Conservation (phyloP, 2,329 filamentous ascomycete genomes). For the Claviceps arundinis region DNA sequence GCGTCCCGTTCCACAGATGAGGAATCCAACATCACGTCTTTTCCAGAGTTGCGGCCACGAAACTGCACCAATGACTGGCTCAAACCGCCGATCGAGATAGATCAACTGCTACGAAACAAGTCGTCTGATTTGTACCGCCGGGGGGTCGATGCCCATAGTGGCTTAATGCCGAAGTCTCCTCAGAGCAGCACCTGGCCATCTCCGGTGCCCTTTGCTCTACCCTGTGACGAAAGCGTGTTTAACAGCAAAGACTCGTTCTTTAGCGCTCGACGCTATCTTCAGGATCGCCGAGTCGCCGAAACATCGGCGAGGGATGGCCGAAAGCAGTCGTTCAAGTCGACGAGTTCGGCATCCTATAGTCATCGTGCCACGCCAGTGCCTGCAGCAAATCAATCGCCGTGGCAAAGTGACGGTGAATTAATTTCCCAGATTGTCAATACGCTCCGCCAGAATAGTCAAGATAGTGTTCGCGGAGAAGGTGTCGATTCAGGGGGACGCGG, state of each 20-base stretch:
- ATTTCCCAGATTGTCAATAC: constrained; percentile 16
- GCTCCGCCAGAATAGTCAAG: constrained; percentile 16
- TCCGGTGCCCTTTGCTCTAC: constrained; percentile 4
- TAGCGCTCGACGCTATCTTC: not conserved
- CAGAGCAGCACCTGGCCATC: constrained; percentile 5
- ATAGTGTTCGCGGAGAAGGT: constrained; percentile 10
- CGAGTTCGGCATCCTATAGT: constrained; percentile 13
- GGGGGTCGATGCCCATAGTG: constrained; percentile 19
- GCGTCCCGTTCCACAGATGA: constrained; percentile 7
- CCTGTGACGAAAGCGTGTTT: constrained; percentile 12
- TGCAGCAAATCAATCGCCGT: constrained; percentile 2
- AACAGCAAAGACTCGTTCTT: constrained; percentile 12
- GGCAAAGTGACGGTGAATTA: constrained; percentile 7
- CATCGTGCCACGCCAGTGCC: constrained; percentile 14
- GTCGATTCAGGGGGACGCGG: not conserved
- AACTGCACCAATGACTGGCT: constrained; percentile 21
- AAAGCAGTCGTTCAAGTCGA: constrained; percentile 12
- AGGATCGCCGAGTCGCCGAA: constrained; percentile 2
- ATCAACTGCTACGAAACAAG: constrained; percentile 5
- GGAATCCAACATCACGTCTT: constrained; percentile 20
- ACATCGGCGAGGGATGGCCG: constrained; percentile 2
- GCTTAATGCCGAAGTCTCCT: constrained; percentile 5
- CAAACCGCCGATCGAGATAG: constrained; percentile 11
- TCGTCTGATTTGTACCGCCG: constrained; percentile 13
- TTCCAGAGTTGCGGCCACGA: constrained; percentile 19